Evolutionary conservation across 1,139 yeast species (phyloP), one percentile per base, ranked within the genome.

Genomic region (Spencermartinsiella ligniputridi): DNA sequence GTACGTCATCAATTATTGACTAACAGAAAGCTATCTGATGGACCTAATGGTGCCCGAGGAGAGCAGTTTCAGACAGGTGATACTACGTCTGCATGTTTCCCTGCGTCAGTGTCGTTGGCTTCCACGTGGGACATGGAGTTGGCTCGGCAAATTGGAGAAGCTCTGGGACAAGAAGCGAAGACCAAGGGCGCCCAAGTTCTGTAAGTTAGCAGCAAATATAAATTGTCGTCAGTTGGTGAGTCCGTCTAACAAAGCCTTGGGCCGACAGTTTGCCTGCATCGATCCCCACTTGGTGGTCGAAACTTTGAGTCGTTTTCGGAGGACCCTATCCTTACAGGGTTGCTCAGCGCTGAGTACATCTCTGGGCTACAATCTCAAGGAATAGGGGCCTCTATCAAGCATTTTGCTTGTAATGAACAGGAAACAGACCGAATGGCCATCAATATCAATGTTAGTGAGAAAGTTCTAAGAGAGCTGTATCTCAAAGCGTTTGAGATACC

Each of bases 301-400:
- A 77, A 75, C 61, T 79, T 83, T 82, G 86, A 80, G 61, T 72
- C 80, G 29, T 79, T 79, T 61, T 82, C 83, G 0, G 66, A 79
- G 3, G 86, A 80, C 55, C 83, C 86, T 1, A 78, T 78, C 50
- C 64, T 79, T 40, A 79, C 78, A 54, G 85, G 86, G 15, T 64
- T 72, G 16, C 72, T 72, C 2, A 81, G 79, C 8, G 75, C 75
- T 5, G 71, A 72, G 4, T 74, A 81, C 2, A 70, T 79, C 16
- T 70, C 69, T 50, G 84, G 83, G 1, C 67, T 78, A 38, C 85
- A 80, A 58, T 75, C 75, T 42, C 75, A 74, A 57, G 81, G 81
- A 1, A 76, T 79, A 16, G 61, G 78, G 42, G 79, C 84, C 1
- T 68, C 72, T 35, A 79, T 72, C 17, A 71, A 77, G 52, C 81